Conservation (phyloP, 2,329 filamentous ascomycete genomes). For the Thielaviopsis populi region DNA sequence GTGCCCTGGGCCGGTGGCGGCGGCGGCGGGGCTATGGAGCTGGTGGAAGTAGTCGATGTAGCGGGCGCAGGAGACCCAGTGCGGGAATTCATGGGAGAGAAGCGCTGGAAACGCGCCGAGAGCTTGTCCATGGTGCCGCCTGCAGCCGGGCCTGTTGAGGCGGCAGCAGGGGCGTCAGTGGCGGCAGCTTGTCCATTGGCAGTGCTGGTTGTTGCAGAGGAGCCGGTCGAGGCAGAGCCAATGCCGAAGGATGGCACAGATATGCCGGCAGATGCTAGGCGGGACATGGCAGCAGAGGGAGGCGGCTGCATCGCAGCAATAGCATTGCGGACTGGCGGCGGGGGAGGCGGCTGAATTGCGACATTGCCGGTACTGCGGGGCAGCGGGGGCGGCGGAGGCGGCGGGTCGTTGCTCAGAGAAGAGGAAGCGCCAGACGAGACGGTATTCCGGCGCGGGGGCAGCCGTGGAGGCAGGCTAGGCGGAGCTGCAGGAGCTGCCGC, state of each 20-base stretch:
- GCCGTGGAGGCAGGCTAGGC: conserved; percentile 57
- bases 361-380: conserved; percentile 29
- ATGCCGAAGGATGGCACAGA: conserved; percentile 69
- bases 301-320: conserved; percentile 33
- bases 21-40: conserved; percentile 16
- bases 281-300: conserved; percentile 34
- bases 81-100: conserved; percentile 7
- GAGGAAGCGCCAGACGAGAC: conserved; percentile 22
- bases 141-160: conserved; percentile 18
- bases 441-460: conserved; percentile 32
- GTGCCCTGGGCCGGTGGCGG: conserved; percentile 33
- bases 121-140: conserved; percentile 19
- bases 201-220: conserved; percentile 19
- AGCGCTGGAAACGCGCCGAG: conserved; percentile 15
- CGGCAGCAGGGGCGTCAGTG: conserved; percentile 21
- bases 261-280: conserved; percentile 59
- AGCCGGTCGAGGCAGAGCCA: conserved; percentile 31
- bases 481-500: conserved; percentile 27
- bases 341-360: conserved; percentile 20
- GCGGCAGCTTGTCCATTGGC: conserved; percentile 17
- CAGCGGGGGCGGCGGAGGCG: conserved; percentile 19
- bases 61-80: conserved; percentile 8
- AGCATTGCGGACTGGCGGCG: conserved; percentile 17
- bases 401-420: conserved; percentile 23
- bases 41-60: not conserved